phyloP scores from a whole-genome alignment of 768 basidiomycete genomes.

The Lepiota venenata region DNA sequence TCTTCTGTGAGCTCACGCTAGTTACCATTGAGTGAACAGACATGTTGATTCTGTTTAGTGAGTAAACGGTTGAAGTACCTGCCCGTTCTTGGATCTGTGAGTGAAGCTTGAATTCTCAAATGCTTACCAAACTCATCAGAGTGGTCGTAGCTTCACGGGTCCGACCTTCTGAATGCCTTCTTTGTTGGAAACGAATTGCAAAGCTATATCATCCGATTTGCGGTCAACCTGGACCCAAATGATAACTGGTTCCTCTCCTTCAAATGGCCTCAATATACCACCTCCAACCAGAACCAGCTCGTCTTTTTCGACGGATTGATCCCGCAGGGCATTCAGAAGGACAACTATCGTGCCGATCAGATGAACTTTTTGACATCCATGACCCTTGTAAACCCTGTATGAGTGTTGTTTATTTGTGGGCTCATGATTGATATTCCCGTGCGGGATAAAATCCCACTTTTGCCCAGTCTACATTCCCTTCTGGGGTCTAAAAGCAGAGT shows the following conservation, averaged over 20 bases:
- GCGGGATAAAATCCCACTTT: too few species aligned
- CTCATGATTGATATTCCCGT: too few species aligned
- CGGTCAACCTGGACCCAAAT: conserved; percentile 24
- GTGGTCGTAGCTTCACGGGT: conserved; percentile 30
- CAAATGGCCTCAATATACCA: conserved; percentile 28
- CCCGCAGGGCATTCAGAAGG: conserved; percentile 29
- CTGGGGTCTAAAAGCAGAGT: too few species aligned
- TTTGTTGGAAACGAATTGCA: conserved; percentile 36
- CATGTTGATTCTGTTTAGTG: conserved; percentile 25
- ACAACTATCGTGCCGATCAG: conserved; percentile 36
- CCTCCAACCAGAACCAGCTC: conserved; percentile 27
- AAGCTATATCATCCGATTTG: conserved; percentile 26
- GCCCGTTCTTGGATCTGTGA: conserved; percentile 42
- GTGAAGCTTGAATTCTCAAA: conserved; percentile 10
- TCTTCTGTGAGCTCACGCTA: conserved; percentile 28
- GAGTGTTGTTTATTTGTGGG: too few species aligned
- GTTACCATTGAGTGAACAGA: background rate
- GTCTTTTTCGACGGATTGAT: conserved; percentile 33
- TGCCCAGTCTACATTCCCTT: too few species aligned
- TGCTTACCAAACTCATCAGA: background rate
- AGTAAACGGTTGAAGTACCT: conserved; percentile 40
- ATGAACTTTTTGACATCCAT: conserved; percentile 31
- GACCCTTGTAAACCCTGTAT: conserved; percentile 15
- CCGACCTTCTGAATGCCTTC: conserved; percentile 32
- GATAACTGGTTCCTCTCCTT: conserved; percentile 4